Percentiles rank a stretch among this genome's conserved stretches.
phyloP scores from a whole-genome alignment of 2,329 filamentous ascomycete genomes.

The Diaporthe vexans region DNA sequence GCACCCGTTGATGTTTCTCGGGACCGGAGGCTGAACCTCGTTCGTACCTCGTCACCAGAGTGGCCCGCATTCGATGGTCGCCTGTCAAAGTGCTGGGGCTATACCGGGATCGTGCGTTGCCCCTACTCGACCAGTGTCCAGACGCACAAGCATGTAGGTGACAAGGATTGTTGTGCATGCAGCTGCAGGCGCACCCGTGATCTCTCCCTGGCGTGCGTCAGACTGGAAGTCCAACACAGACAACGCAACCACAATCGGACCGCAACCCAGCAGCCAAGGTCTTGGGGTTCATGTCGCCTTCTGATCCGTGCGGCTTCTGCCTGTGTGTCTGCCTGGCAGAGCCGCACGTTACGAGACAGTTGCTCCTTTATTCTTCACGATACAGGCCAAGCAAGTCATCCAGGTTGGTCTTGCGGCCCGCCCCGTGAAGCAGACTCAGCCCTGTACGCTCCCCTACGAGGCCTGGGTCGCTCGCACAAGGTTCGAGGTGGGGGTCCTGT shows the following conservation, averaged over 20 bases:
- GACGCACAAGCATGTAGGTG: slow-evolving; percentile 5
- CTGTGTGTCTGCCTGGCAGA: slow-evolving; percentile 16
- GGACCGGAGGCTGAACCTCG: slow-evolving; percentile 2
- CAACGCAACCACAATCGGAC: not conserved
- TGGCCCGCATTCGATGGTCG: too few species aligned
- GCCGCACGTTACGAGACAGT: slow-evolving; percentile 9
- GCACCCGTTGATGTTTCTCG: not conserved
- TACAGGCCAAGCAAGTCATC: not conserved
- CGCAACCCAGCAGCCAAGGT: not conserved
- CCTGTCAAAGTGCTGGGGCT: slow-evolving; percentile 3
- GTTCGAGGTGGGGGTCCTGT: not conserved
- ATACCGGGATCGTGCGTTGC: not conserved
- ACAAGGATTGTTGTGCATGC: not conserved
- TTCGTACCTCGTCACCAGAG: not conserved
- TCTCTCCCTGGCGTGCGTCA: slow-evolving; percentile 11
- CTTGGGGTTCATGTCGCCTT: slow-evolving; percentile 3
- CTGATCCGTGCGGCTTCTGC: slow-evolving; percentile 17
- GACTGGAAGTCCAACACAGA: not conserved
- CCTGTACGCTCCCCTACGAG: not conserved
- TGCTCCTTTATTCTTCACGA: not conserved
- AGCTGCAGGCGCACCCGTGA: slow-evolving; percentile 26
- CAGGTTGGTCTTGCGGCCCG: slow-evolving; percentile 5
- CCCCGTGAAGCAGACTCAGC: slow-evolving; percentile 11
- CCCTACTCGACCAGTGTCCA: not conserved
- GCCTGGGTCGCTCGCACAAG: not conserved